Base-by-base conservation (phyloP, 768 basidiomycete genomes). In the Lactarius deliciosus region DNA sequence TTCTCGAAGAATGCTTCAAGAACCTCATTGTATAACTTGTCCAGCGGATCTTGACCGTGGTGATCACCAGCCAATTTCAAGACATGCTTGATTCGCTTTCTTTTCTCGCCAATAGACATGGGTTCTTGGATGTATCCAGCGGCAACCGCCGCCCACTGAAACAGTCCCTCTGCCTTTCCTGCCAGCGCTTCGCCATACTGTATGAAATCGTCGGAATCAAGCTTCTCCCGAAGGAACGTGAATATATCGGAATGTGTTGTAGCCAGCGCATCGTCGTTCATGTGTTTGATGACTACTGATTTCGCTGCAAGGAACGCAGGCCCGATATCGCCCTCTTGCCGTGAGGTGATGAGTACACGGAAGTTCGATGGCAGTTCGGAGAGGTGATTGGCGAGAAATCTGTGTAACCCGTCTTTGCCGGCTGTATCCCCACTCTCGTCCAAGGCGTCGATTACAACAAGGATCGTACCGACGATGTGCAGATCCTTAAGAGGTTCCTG, bases 331-430 rank as follows among this genome's bases (percentile, higher is more conserved):
- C n/a, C 11, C 56, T 57, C 56, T 0, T 18, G 32, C n/a, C 56
- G 56, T 11, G 56, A 57, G 18, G 56, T 41, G 58, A 60, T 60
- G 16, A 60, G 25, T 28, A 60, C 40, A 28, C 58, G 58, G 58
- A 60, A 60, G 40, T 60, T 60, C 13, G 58, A 11, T 3, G 58
- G 58, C 4, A 60, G 58, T 43, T 43, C 18, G 32, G 56, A 57
- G n/a, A 57, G 8, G 32, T 36, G 18, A 1, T 34, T 5, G 13
- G 56, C 56, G 30, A 57, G 56, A 22, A 57, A 57, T 36, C 18
- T n/a, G 34, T 57, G 56, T 5, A 57, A 15, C 4, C 38, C 38
- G 15, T 11, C 0, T 25, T 40, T 2, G 18, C 25, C 58, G 20
- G 25, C 18, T 41, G 16, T 22, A 16, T 60, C 58, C 15, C n/a